These are phyloP conservation scores for Neofusicoccum laricinum DNA, from an alignment of 2,329 filamentous ascomycete genomes.

Conservation along the genomic window DNA sequence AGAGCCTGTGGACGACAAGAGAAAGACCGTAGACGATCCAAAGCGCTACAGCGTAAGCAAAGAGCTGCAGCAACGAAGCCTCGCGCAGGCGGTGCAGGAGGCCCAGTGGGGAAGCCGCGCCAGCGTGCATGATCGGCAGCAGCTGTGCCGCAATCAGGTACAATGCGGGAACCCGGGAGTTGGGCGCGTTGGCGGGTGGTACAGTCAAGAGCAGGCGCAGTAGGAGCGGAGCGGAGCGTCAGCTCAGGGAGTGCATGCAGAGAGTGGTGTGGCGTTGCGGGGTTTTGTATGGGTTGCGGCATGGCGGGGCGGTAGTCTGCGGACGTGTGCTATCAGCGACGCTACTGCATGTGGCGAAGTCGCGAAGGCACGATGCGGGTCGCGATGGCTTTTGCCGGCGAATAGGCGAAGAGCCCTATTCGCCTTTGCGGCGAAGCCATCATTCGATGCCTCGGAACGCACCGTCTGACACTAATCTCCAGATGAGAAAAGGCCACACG, in stretches of 20 bases:
- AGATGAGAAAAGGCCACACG: no score
- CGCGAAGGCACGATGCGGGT: not conserved
- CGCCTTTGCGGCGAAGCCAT: not conserved
- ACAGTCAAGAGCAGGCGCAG: not conserved
- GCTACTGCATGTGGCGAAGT: constrained; percentile 8
- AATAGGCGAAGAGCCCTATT: not conserved
- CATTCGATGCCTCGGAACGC: not conserved
- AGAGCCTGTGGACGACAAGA: not conserved
- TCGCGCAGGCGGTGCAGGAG: not conserved
- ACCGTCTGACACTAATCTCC: no score
- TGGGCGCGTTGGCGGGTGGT: not conserved
- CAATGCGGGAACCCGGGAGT: not conserved
- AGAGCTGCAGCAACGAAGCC: not conserved
- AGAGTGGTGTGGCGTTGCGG: not conserved
- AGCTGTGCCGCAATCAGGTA: not conserved
- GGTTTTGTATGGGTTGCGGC: not conserved
- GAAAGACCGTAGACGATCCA: not conserved
- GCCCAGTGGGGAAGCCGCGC: not conserved
- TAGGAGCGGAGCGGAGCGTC: not conserved
- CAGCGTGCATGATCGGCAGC: not conserved
- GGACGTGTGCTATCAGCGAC: not conserved
- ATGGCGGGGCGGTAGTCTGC: not conserved
- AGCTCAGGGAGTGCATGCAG: not conserved
- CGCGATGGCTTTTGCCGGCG: not conserved
- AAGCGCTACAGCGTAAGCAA: not conserved